Conservation (phyloP, 306 rosid species). For the Sechiopsis laciniata region DNA sequence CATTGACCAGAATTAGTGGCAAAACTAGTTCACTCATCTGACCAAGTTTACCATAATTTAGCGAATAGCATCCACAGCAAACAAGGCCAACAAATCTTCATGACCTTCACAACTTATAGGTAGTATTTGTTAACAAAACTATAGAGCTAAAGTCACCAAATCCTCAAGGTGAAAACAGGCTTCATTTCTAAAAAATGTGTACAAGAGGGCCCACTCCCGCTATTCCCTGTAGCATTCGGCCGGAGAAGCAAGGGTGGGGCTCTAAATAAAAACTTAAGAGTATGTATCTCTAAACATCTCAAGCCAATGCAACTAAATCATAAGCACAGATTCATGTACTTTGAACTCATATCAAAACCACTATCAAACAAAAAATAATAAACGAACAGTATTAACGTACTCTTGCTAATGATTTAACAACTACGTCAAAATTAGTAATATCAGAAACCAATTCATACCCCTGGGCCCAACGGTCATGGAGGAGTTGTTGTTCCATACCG, state of each 20-base stretch:
- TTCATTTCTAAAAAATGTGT: neutral
- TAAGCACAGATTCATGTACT: neutral
- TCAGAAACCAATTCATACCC: constrained; percentile 31
- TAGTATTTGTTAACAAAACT: neutral
- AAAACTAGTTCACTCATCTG: neutral
- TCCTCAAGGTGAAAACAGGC: neutral
- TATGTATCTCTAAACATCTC: no score
- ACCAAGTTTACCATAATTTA: neutral
- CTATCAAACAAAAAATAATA: neutral
- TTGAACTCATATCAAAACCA: no score
- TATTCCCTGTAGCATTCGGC: neutral
- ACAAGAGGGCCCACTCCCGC: neutral
- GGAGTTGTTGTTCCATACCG: constrained; percentile 57
- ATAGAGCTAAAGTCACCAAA: neutral
- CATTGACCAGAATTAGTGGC: neutral
- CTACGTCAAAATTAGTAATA: constrained; percentile 1
- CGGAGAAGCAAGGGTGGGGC: neutral
- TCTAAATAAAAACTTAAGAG: neutral
- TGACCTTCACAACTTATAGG: neutral
- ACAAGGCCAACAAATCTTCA: neutral
- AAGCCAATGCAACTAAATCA: no score
- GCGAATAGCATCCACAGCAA: neutral
- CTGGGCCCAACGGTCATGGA: constrained; percentile 56
- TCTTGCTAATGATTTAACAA: neutral
- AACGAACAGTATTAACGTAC: neutral